Evolutionary conservation across 305 asterid genomes (phyloP).

Genomic region (Coffea humblotiana): DNA sequence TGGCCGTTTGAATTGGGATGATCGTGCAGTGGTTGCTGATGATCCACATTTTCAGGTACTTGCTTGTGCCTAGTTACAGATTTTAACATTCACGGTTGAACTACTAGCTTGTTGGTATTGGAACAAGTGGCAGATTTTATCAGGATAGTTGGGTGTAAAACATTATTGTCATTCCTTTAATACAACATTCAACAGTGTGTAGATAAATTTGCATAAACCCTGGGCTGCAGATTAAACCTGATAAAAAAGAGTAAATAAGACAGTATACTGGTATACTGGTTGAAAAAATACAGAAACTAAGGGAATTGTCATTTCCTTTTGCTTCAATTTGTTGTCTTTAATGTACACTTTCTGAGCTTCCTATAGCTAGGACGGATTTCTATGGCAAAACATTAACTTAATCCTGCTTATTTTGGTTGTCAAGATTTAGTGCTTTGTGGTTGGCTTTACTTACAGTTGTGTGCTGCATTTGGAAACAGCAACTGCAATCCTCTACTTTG

Average conservation of each 20-base stretch:
- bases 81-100: not conserved
- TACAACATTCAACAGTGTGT: not conserved
- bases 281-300: not conserved
- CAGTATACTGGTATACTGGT: not conserved
- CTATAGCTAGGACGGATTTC: not conserved
- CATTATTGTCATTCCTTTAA: not conserved
- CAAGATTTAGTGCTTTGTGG: conserved; percentile 4
- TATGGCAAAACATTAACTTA: not conserved
- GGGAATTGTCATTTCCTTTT: not conserved
- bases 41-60: conserved; percentile 97
- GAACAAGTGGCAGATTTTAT: not conserved
- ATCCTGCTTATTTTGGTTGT: not conserved
- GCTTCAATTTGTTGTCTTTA: not conserved
- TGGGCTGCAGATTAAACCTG: not conserved
- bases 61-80: not conserved
- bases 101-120: not conserved
- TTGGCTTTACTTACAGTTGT: conserved; percentile 9
- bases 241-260: not conserved
- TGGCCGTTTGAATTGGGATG: conserved; percentile 96
- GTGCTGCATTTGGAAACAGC: not conserved
- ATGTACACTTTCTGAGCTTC: not conserved
- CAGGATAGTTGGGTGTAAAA: not conserved
- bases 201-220: not conserved
- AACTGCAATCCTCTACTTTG: not conserved
- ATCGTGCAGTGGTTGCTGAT: conserved; percentile 88